phyloP scores from a whole-genome alignment of 1,139 yeast species.

The Kodamaea anthophila region DNA sequence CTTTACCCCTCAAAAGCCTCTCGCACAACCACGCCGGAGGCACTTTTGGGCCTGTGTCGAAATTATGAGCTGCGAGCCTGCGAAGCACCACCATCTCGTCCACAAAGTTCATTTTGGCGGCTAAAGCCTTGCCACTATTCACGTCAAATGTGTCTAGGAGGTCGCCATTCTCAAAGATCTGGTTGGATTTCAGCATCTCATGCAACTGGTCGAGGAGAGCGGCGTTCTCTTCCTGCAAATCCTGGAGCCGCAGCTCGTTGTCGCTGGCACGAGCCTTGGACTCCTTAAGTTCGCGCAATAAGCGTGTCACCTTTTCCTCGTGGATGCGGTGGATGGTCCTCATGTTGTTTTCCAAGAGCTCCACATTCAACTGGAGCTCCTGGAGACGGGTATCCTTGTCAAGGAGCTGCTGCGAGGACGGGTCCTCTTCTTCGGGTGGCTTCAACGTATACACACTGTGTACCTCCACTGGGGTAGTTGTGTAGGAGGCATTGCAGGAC shows the following conservation, averaged over 20 bases:
- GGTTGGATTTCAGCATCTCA: conserved; percentile 13
- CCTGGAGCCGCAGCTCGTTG: conserved; percentile 10
- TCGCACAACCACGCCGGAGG: conserved; percentile 18
- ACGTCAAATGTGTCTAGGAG: conserved; percentile 18
- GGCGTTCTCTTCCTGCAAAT: conserved; percentile 15
- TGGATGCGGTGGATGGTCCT: conserved; percentile 26
- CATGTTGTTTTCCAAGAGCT: conserved; percentile 38
- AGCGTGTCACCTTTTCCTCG: conserved; percentile 17
- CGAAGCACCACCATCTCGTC: conserved; percentile 34
- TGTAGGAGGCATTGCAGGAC: conserved; percentile 4
- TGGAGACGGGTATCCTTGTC: conserved; percentile 31
- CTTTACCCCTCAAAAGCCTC: no score
- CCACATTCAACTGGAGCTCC: conserved; percentile 37
- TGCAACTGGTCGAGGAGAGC: conserved; percentile 16
- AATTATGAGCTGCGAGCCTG: conserved; percentile 14
- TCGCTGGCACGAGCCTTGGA: conserved; percentile 18
- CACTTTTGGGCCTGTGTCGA: neutral
- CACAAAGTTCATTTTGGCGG: conserved; percentile 24
- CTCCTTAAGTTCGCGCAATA: conserved; percentile 18
- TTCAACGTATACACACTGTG: no score
- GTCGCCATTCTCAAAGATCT: conserved; percentile 13
- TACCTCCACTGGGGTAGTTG: no score
- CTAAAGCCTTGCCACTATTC: conserved; percentile 28
- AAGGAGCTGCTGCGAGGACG: no score
- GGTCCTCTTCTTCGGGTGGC: no score